phyloP scores from a whole-genome alignment of 495 filamentous ascomycete genomes.

The Aspergillus incahuasiensis region DNA sequence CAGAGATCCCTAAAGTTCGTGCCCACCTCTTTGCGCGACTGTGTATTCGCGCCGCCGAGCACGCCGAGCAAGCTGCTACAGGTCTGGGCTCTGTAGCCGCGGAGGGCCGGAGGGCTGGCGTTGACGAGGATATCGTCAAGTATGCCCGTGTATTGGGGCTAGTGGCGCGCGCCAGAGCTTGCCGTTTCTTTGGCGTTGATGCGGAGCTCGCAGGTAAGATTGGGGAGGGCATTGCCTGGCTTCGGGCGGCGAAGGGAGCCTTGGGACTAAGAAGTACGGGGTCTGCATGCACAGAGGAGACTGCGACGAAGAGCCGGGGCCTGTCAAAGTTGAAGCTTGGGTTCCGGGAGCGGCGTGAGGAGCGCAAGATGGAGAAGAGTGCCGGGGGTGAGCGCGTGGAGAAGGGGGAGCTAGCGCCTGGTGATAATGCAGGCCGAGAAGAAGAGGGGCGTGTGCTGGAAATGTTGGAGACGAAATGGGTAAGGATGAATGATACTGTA shows the following conservation, averaged over 20 bases:
- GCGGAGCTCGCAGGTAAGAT: slow-evolving; percentile 75
- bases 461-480: slow-evolving; percentile 86
- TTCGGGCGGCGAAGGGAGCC: slow-evolving; percentile 64
- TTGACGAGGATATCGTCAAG: slow-evolving; percentile 57
- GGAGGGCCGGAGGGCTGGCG: slow-evolving; percentile 19
- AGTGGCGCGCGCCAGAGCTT: slow-evolving; percentile 74
- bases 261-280: slow-evolving; percentile 49
- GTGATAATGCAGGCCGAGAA: slow-evolving; percentile 72
- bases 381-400: slow-evolving; percentile 52
- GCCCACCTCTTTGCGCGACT: slow-evolving; percentile 81
- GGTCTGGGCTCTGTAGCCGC: slow-evolving; percentile 40
- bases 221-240: slow-evolving; percentile 80
- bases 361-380: slow-evolving; percentile 65
- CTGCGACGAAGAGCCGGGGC: slow-evolving; percentile 35
- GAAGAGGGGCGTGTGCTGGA: slow-evolving; percentile 85
- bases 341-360: slow-evolving; percentile 47
- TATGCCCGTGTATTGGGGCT: slow-evolving; percentile 72
- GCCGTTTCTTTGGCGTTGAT: slow-evolving; percentile 86
- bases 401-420: slow-evolving; percentile 64
- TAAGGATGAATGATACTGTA: slow-evolving; percentile 87
- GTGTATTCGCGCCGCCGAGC: slow-evolving; percentile 65
- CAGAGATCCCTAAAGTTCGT: slow-evolving; percentile 80
- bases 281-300: slow-evolving; percentile 17
- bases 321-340: slow-evolving; percentile 42
- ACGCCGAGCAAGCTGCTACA: slow-evolving; percentile 48